phyloP scores from a whole-genome alignment of 768 basidiomycete species.

The Pholiota conissans region DNA sequence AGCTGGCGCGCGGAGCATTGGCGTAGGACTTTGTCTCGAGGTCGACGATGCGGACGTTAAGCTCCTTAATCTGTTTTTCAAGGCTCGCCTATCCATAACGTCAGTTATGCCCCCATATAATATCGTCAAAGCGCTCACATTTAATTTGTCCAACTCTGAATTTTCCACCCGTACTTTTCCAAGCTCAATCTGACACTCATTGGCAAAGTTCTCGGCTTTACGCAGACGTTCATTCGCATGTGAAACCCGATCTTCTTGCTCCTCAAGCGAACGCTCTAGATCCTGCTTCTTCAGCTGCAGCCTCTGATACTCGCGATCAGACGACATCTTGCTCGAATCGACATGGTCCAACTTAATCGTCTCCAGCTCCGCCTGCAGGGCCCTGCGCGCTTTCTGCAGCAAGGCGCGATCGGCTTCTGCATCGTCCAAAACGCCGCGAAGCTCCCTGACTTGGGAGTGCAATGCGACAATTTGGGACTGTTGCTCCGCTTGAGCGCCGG shows the following conservation, averaged over 20 bases:
- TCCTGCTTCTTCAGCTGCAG: constrained; percentile 82
- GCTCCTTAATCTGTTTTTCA: constrained; percentile 84
- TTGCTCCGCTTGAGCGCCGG: constrained; percentile 73
- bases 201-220: constrained; percentile 75
- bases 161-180: constrained; percentile 80
- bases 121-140: constrained; percentile 44
- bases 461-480: constrained; percentile 82
- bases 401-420: constrained; percentile 80
- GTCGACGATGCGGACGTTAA: constrained; percentile 81
- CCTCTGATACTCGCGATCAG: constrained; percentile 73
- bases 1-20: constrained; percentile 54
- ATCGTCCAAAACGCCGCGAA: constrained; percentile 79
- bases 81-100: constrained; percentile 59
- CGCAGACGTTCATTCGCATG: constrained; percentile 78
- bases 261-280: constrained; percentile 73
- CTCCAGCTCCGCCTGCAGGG: constrained; percentile 78
- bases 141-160: constrained; percentile 74
- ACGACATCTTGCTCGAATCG: constrained; percentile 67
- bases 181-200: constrained; percentile 75
- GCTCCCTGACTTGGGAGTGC: constrained; percentile 83
- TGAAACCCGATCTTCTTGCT: constrained; percentile 71
- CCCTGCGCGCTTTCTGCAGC: constrained; percentile 79
- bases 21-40: constrained; percentile 70
- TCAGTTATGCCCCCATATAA: background rate
- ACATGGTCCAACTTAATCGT: constrained; percentile 75